Conservation (phyloP, 768 basidiomycete species). For the Tricholoma sp. region DNA sequence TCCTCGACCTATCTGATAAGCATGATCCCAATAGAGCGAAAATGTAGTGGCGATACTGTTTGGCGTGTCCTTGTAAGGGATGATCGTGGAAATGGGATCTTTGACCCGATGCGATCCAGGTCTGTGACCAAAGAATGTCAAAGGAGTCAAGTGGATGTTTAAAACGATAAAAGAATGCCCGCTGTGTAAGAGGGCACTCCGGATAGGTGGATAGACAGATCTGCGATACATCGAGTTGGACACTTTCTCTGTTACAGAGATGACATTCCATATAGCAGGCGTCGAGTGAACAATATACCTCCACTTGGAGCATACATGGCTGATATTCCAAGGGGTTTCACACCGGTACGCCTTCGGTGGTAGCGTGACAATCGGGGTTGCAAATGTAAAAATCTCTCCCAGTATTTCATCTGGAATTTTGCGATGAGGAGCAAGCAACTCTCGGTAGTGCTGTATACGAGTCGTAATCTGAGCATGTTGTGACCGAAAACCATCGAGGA, state of each 20-base stretch:
- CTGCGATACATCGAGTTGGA: neutral
- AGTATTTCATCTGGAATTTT: constrained; percentile 1
- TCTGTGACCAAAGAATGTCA: neutral
- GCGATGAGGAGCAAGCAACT: constrained; percentile 1
- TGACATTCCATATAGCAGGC: neutral
- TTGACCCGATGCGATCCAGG: neutral
- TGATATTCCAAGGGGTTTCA: neutral
- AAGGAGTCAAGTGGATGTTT: neutral
- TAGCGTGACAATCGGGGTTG: neutral
- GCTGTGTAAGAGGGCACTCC: neutral
- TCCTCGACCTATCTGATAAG: neutral
- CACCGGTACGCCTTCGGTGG: neutral
- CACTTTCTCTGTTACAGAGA: neutral
- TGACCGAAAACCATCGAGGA: neutral
- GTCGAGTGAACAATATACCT: neutral
- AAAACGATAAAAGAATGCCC: neutral
- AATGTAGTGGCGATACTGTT: neutral
- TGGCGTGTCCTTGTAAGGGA: neutral
- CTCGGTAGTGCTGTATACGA: neutral
- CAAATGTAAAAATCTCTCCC: neutral
- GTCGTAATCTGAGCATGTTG: neutral
- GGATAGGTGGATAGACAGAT: neutral
- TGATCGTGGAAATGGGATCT: neutral
- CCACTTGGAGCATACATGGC: neutral
- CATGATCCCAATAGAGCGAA: neutral